These are phyloP conservation scores for Fusarium bulbicola DNA, from an alignment of 2,329 filamentous ascomycete species.

Conservation along the genomic window DNA sequence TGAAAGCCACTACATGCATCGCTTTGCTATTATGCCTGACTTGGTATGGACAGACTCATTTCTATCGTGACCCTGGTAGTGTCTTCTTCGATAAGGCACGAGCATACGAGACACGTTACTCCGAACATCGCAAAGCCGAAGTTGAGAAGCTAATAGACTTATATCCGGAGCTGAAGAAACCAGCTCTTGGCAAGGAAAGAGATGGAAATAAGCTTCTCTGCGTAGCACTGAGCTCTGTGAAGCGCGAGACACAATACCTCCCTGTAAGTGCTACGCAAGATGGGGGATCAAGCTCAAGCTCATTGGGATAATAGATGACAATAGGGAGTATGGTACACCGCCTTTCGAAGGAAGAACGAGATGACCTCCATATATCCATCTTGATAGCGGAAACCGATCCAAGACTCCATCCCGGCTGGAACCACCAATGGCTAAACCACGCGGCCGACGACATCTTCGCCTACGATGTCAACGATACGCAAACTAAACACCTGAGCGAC, in stretches of 20 bases:
- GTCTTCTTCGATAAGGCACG: slow-evolving; percentile 14
- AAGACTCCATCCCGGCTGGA: slow-evolving; percentile 9
- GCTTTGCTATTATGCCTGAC: not conserved
- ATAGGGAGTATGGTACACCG: slow-evolving; percentile 13
- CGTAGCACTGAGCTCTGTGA: slow-evolving; percentile 8
- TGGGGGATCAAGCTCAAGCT: accelerated
- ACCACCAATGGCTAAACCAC: slow-evolving; percentile 5
- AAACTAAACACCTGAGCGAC: not conserved
- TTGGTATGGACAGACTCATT: slow-evolving; percentile 6
- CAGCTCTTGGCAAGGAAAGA: not conserved
- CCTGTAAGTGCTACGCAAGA: not conserved
- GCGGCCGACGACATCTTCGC: slow-evolving; percentile 11
- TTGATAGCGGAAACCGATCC: slow-evolving; percentile 17
- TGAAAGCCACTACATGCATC: not conserved
- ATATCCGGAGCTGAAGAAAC: not conserved
- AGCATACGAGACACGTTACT: slow-evolving; percentile 12
- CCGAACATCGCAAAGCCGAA: not conserved
- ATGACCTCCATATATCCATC: slow-evolving; percentile 10
- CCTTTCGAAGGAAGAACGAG: slow-evolving; percentile 6
- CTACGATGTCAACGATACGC: not conserved
- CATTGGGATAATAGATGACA: not conserved
- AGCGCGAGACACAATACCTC: slow-evolving; percentile 17
- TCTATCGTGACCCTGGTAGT: slow-evolving; percentile 21
- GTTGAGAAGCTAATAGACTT: not conserved
- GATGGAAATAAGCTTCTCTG: slow-evolving; percentile 5